Evolutionary conservation across 768 basidiomycete species (phyloP).

Genomic region (Calocera viscosa): DNA sequence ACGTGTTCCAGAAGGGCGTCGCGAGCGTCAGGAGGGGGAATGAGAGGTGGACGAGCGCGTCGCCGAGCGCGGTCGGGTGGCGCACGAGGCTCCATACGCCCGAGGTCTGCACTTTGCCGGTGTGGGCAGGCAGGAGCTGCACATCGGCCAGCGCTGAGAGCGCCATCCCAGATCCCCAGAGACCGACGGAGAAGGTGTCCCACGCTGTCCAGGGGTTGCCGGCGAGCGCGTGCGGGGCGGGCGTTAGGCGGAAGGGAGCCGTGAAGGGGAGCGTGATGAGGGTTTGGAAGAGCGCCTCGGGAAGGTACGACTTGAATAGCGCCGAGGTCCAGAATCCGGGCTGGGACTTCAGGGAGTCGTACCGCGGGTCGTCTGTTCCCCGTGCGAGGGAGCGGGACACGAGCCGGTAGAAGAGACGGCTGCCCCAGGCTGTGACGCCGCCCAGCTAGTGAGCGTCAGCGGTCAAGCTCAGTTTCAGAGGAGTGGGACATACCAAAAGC

Average conservation of each 20-base stretch:
- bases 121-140: slow-evolving; percentile 14
- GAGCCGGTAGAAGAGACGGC: slow-evolving; percentile 14
- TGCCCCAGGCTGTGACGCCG: slow-evolving; percentile 19
- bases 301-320: slow-evolving; percentile 13
- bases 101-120: not conserved
- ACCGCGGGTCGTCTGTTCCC: slow-evolving; percentile 20
- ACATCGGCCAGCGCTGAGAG: slow-evolving; percentile 19
- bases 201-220: slow-evolving; percentile 3
- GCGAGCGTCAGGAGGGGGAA: slow-evolving; percentile 17
- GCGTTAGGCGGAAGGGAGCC: slow-evolving; percentile 15
- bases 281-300: slow-evolving; percentile 19
- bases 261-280: slow-evolving; percentile 20
- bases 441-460: slow-evolving; percentile 7
- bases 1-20: slow-evolving; percentile 19
- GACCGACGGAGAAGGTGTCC: slow-evolving; percentile 16
- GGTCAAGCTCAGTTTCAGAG: not conserved
- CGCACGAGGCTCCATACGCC: slow-evolving; percentile 23
- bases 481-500: slow-evolving; percentile 11
- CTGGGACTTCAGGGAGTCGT: slow-evolving; percentile 12
- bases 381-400: slow-evolving; percentile 9
- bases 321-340: slow-evolving; percentile 16
- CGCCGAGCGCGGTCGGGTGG: slow-evolving; percentile 23
- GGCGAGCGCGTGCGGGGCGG: not conserved
- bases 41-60: slow-evolving; percentile 15
- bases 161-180: slow-evolving; percentile 17